Percentiles rank a stretch among this genome's conserved stretches.
phyloP scores from a whole-genome alignment of 2,329 filamentous ascomycete genomes.

The Ascochyta koolunga region DNA sequence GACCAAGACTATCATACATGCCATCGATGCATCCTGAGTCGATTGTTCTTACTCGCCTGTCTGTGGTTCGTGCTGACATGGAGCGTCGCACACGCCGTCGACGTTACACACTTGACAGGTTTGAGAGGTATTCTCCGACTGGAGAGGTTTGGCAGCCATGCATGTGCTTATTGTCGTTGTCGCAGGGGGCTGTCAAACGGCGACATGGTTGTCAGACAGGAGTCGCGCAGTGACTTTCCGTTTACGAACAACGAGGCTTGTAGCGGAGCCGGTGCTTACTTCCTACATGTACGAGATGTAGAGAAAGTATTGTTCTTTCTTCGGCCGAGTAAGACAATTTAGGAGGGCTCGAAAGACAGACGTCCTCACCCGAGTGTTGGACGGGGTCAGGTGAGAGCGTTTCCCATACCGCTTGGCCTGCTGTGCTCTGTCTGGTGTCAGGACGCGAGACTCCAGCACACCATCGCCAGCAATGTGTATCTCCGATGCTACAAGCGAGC shows the following conservation, averaged over 20 bases:
- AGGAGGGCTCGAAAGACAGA: not conserved
- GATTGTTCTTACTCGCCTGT: too few relatives aligned
- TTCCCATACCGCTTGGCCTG: not conserved
- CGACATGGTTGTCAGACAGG: not conserved
- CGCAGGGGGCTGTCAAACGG: not conserved
- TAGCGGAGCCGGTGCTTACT: not conserved
- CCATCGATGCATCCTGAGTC: not conserved
- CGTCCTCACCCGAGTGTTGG: not conserved
- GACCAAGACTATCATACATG: too few relatives aligned
- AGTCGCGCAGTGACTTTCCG: not conserved
- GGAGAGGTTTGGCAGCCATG: not conserved
- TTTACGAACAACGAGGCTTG: not conserved
- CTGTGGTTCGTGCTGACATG: not conserved
- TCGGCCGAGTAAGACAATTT: not conserved
- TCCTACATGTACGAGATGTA: not conserved
- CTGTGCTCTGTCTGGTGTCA: constrained; percentile 7
- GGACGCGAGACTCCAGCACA: not conserved
- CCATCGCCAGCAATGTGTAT: not conserved
- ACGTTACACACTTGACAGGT: not conserved
- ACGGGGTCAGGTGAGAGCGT: not conserved
- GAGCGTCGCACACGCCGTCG: not conserved
- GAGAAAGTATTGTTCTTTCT: not conserved
- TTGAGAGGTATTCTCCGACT: not conserved
- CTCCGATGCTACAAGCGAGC: constrained; percentile 9
- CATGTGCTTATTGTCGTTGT: not conserved